Evolutionary conservation across 1,139 yeast genomes (phyloP), one percentile per base, ranked within the genome.

Genomic region (Eremothecium gossypii): DNA sequence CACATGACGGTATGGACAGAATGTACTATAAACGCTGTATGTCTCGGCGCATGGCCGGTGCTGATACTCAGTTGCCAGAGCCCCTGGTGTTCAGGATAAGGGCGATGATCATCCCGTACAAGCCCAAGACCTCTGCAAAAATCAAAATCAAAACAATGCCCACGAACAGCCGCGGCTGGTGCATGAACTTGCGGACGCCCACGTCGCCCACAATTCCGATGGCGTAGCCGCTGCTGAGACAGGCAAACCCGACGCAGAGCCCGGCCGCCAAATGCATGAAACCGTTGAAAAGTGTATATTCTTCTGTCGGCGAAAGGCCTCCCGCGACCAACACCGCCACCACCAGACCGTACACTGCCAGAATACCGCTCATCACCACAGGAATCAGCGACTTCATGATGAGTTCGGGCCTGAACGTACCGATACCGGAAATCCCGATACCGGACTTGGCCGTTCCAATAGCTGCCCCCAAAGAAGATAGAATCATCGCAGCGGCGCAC

Each of bases 171-270:
- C 96, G 79, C 52, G 96, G 96, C 69, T 91, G 97, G 65, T 86
- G 95, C 77, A 89, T 91, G 54, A 82, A 80, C 60, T 89, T 95
- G 65, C 98, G 82, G 42, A 91, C 97, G 62, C 98, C 98, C 54
- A 89, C 97, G 64, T 91, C 98, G 53, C 99, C 99, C 41, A 91
- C 99, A 50, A 91, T 87, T 53, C 99, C 99, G 69, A 91, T 91
- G 55, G 98, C 95, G 63, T 85, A 91, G 45, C 99, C 99, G 50
- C 96, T 89, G 46, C 97, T 95, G 60, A 91, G 74, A 64, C 97
- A 94, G 4, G 97, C 86, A 58, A 91, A 83, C 26, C 98, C 98
- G 39, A 93, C 98, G 31, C 94, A 79, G 45, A 91, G 69, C 6
- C 98, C 98, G 64, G 96, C 89, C 41, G 95, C 93, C 61, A 91